These are phyloP conservation scores for Brassica juncea DNA, from an alignment of 345 rosid species.

Conservation along the genomic window DNA sequence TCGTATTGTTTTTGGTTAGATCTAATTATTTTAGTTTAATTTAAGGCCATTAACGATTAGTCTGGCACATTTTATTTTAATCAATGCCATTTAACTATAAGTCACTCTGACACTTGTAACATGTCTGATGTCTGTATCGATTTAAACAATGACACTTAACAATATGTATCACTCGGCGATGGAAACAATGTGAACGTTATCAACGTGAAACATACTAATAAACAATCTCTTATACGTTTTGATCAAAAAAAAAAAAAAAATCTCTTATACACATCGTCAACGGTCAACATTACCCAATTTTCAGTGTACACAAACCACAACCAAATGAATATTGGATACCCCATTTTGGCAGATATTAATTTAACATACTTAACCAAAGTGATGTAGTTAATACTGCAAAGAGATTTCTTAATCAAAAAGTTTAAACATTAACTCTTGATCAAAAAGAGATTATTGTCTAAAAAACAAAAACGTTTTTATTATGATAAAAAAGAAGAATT, in stretches of 20 bases:
- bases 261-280: background rate
- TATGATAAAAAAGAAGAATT: too few species aligned
- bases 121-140: background rate
- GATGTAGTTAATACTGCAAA: background rate
- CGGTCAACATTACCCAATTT: background rate
- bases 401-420: background rate
- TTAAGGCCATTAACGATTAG: background rate
- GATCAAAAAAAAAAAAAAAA: too few species aligned
- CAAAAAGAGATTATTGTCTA: background rate
- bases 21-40: background rate
- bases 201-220: background rate
- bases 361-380: background rate
- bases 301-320: background rate
- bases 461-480: too few species aligned
- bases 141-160: background rate
- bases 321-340: background rate
- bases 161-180: background rate
- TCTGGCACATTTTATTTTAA: background rate
- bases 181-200: conserved; percentile 12
- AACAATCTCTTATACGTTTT: too few species aligned
- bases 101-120: conserved; percentile 4
- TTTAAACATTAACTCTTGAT: background rate
- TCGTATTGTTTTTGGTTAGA: too few species aligned
- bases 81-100: background rate
- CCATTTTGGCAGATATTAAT: background rate